Base-by-base conservation (phyloP, 768 basidiomycete genomes). In the Udeniomyces megalosporus region DNA sequence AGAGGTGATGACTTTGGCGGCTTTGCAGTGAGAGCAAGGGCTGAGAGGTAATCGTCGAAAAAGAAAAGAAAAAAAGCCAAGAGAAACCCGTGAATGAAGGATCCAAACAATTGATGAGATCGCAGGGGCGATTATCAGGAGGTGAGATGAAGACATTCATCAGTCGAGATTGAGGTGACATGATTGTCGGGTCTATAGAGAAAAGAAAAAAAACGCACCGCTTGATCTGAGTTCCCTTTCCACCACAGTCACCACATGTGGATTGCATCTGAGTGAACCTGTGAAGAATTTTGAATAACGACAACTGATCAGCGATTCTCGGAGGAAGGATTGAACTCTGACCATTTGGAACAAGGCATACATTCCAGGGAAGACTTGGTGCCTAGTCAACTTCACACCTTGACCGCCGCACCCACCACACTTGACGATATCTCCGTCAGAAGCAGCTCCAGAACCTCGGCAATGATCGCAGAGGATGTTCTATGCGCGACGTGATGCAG, bases 331-430 rank as follows among this genome's bases (percentile, higher is more conserved):
- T 50, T 24, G 15, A 32, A 70, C 73, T 74, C 85, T 92, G 59
- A 85, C 82, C 47, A 80, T 78, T 75, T 92, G 88, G 14, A 10
- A 45, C 1, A 32, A 82, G 82, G 53, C 61, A 14, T 31, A 62
- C 92, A 95, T 95, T 28, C 91, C 92, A 2, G 92, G 91, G 79
- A 93, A 92, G 65, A 99, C 87, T 74, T 92, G 95, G 71, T 95
- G 90, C 60, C 88, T 84, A 52, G 84, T 80, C 26, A 95, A 73
- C 70, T 86, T 85, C 58, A 93, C 79, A 42, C 95, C 95, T 53
- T 82, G 77, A 22, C 95, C 95, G 57, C 81, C 79, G 70, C 95
- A 99, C 12, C 80, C 80, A 3, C 80, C 72, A 71, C 95, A 99
- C n/a, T 81, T 79, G 69, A 89, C 86, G 52, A 95, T 86, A 70